A percentile compares a stretch with the other conserved stretches of the same genome.
Evolutionary conservation across 768 basidiomycete species (phyloP).

Genomic region (Termitomyces heimii): DNA sequence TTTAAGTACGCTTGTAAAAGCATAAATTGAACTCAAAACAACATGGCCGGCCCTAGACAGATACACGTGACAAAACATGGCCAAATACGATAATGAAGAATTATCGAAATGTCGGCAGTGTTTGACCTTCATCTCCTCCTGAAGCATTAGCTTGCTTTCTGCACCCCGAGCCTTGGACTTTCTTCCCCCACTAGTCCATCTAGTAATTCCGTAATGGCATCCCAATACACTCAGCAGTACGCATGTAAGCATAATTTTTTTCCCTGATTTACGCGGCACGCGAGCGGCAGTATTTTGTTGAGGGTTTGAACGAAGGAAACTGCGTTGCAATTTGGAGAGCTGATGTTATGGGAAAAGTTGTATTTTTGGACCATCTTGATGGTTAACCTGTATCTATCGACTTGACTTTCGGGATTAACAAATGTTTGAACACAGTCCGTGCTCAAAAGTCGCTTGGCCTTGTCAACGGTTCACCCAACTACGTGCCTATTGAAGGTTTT

Average conservation of each 20-base stretch:
- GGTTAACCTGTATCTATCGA: neutral
- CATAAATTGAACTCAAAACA: too few species aligned
- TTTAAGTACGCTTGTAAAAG: too few species aligned
- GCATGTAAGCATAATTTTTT: slow-evolving; percentile 54
- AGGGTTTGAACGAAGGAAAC: neutral
- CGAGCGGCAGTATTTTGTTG: slow-evolving; percentile 4
- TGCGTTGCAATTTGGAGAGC: too few species aligned
- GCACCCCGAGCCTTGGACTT: slow-evolving; percentile 23
- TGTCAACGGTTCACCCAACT: slow-evolving; percentile 76
- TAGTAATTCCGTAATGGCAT: slow-evolving; percentile 50
- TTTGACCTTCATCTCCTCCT: slow-evolving; percentile 19
- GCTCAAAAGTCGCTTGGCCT: slow-evolving; percentile 92
- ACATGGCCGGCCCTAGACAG: neutral
- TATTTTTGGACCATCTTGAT: neutral
- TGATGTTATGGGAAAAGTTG: neutral
- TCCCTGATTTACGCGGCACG: slow-evolving; percentile 8
- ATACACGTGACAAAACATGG: slow-evolving; percentile 7
- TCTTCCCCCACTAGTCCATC: slow-evolving; percentile 22
- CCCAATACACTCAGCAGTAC: slow-evolving; percentile 75
- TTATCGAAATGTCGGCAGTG: neutral
- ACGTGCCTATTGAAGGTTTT: slow-evolving; percentile 58
- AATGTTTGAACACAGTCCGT: slow-evolving; percentile 51
- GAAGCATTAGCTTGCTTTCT: slow-evolving; percentile 86
- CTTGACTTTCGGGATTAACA: slow-evolving; percentile 1
- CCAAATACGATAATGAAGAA: slow-evolving; percentile 6